Evolutionary conservation across 805 yeast species (phyloP), one percentile per base, ranked within the genome.

Genomic region (Wickerhamomyces sydowiorum): DNA sequence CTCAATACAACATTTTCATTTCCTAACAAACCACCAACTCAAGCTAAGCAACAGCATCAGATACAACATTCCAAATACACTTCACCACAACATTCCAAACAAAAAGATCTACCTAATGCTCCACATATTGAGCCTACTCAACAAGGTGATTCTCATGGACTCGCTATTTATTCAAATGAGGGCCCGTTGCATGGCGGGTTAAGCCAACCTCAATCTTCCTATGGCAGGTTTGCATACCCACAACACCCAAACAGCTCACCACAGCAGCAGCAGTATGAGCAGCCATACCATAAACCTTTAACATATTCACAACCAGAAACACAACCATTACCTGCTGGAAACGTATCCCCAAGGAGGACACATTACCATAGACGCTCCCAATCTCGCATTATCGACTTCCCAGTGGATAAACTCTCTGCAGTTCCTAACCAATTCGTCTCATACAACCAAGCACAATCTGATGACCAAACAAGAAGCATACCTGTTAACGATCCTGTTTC

Each of bases 1-100:
- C 40, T 57, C 22, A 54, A 57, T 39, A 47, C 42, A 38, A 38
- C 38, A 6, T 57, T 57, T 40, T 46, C 56, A 6, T 57, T 56
- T 43, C 61, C 61, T 14, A 8, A 19, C 7, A 35, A 13, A 35
- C 21, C 29, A 22, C 18, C 20, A 19, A 13, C 18, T 8, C 13
- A 34, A 22, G 13, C 20, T 4, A 8, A 10, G 2, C 28, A 23
- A 17, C 37, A 35, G 24, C 20, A 23, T 19, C 14, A 22, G 3
- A 18, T 10, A 17, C 32, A 17, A 4, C 7, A 7, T 7, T 23
- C 25, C 10, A 23, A 10, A 23, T 7, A 7, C 7, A 23, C 25
- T 23, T 23, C 7, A 7, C 20, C 20, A 29, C 20, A 15, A 17
- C 7, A 10, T 17, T 3, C 7, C 8, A 17, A 12, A 7, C 13